Percentiles rank a stretch among this genome's conserved stretches.
phyloP scores from a whole-genome alignment of 169 alveolate genomes.

The Plasmodium berghei region DNA sequence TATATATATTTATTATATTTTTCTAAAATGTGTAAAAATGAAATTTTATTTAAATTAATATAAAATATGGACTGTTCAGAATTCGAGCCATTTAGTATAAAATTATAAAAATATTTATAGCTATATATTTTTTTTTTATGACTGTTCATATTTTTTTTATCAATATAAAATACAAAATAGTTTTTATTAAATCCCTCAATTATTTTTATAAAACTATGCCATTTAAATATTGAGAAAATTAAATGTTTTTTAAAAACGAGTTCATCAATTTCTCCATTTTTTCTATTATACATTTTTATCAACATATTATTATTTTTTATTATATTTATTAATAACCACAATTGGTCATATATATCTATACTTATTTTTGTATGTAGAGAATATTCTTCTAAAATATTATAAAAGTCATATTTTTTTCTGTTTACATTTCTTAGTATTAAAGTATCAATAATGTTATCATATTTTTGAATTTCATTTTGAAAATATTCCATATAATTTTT shows the following conservation, averaged over 20 bases:
- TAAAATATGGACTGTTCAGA: conserved; percentile 62
- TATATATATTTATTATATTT: conserved; percentile 43
- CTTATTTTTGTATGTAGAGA: conserved; percentile 16
- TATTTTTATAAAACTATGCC: conserved; percentile 51
- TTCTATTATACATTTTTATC: conserved; percentile 5
- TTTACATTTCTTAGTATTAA: conserved; percentile 36
- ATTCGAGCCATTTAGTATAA: conserved; percentile 25
- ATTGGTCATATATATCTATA: conserved; percentile 12
- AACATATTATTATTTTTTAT: conserved; percentile 11
- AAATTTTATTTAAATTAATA: conserved; percentile 40
- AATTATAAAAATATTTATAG: conserved; percentile 53
- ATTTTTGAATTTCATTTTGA: conserved; percentile 15
- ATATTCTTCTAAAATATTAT: conserved; percentile 65
- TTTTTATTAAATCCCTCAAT: conserved; percentile 32
- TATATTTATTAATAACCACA: conserved; percentile 18
- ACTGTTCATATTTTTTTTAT: conserved; percentile 13
- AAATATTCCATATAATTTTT: not conserved
- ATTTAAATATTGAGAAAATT: conserved; percentile 48
- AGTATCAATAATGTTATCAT: conserved; percentile 28
- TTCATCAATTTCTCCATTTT: conserved; percentile 19
- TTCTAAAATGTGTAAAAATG: conserved; percentile 40
- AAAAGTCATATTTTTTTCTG: conserved; percentile 18
- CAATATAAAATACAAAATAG: conserved; percentile 36
- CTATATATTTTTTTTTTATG: conserved; percentile 28
- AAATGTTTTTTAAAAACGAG: conserved; percentile 56